Percentiles rank a stretch among this genome's conserved stretches.
phyloP scores from a whole-genome alignment of 163 green algal species.

The Chloroidium sp. region DNA sequence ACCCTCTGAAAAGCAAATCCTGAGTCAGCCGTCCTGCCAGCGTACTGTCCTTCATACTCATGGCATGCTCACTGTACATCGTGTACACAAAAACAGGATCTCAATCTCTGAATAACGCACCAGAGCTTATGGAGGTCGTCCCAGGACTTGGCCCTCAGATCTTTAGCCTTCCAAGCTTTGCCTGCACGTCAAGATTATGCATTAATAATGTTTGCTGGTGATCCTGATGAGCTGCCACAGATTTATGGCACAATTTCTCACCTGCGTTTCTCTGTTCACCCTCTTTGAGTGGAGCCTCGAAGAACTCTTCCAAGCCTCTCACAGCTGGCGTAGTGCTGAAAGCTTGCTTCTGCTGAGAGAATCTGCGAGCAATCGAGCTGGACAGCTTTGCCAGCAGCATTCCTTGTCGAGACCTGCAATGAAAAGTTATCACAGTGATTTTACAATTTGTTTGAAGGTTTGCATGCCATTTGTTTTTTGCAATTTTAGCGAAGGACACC shows the following conservation, averaged over 20 bases:
- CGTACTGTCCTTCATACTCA: not conserved
- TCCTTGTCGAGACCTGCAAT: not conserved
- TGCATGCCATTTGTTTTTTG: not conserved
- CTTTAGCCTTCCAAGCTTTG: conserved; percentile 63
- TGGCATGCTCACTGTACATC: no score
- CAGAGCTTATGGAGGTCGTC: conserved; percentile 92
- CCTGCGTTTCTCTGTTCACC: conserved; percentile 10
- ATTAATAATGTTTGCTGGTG: conserved; percentile 2
- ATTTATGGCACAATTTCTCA: not conserved
- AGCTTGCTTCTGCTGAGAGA: not conserved
- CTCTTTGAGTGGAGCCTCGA: conserved; percentile 32
- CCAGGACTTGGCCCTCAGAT: conserved; percentile 82
- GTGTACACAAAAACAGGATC: no score
- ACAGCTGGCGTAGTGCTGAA: not conserved
- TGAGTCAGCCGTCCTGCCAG: not conserved
- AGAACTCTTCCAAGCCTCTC: conserved; percentile 36
- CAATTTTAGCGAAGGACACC: not conserved
- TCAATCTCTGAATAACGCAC: conserved; percentile 23
- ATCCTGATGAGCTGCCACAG: not conserved
- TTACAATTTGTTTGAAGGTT: no score
- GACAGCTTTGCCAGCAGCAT: not conserved
- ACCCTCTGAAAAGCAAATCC: not conserved
- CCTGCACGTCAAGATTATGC: conserved; percentile 33
- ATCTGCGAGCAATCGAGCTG: not conserved
- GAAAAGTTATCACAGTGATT: no score